Percentiles rank a stretch among this genome's conserved stretches.
These are phyloP conservation scores for Ambrosiella cleistominuta DNA, from an alignment of 2,329 filamentous ascomycete species.

Conservation along the genomic window DNA sequence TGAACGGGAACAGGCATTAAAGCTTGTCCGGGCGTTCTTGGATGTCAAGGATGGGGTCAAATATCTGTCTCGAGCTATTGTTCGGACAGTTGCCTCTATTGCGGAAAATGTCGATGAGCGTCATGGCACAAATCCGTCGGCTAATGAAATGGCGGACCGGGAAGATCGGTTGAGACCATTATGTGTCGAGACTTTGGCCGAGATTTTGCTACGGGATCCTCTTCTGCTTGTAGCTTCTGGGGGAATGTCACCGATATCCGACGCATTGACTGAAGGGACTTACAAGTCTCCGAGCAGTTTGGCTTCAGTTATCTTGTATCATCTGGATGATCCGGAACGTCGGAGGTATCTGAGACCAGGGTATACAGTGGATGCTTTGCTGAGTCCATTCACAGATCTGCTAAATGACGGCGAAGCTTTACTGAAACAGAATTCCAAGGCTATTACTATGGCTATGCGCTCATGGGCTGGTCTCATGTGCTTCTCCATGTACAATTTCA, in stretches of 20 bases:
- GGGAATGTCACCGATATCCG: conserved; percentile 73
- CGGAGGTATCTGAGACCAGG: conserved; percentile 73
- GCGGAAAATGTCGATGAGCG: conserved; percentile 79
- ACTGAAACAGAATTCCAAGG: conserved; percentile 73
- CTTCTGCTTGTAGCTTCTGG: conserved; percentile 65
- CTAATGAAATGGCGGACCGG: conserved; percentile 49
- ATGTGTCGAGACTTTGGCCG: conserved; percentile 79
- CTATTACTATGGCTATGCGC: conserved; percentile 79
- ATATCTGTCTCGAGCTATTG: conserved; percentile 73
- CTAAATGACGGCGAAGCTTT: conserved; percentile 39
- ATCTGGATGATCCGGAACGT: conserved; percentile 68
- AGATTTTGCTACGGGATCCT: conserved; percentile 78
- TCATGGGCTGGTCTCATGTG: conserved; percentile 88
- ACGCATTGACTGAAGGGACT: conserved; percentile 73
- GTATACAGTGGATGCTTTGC: conserved; percentile 74
- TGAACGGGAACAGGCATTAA: conserved; percentile 89
- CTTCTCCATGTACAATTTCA: conserved; percentile 73
- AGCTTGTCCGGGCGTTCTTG: conserved; percentile 86
- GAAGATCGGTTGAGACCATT: conserved; percentile 80
- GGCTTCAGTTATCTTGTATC: conserved; percentile 70
- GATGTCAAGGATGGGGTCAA: conserved; percentile 85
- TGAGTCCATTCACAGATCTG: conserved; percentile 85
- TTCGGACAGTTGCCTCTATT: conserved; percentile 77
- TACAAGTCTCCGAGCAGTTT: conserved; percentile 88
- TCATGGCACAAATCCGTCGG: conserved; percentile 34